phyloP scores from a whole-genome alignment of 1,284 basidiomycete genomes.

The Cryptococcus sp. region DNA sequence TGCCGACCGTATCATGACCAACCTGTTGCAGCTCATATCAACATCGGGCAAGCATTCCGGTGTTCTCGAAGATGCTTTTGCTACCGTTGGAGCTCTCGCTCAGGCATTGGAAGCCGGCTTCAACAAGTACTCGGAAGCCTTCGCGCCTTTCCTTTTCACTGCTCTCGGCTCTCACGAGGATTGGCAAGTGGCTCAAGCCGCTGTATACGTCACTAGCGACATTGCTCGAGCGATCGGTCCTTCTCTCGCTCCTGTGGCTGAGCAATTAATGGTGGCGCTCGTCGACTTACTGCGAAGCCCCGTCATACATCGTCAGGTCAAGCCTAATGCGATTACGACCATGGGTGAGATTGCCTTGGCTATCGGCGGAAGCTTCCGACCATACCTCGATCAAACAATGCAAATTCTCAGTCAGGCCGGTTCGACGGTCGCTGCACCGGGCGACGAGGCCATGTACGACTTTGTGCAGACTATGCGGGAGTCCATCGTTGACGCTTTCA shows the following conservation, averaged over 20 bases:
- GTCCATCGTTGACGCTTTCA: constrained; percentile 95
- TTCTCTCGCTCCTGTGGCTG: constrained; percentile 76
- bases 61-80: constrained; percentile 95
- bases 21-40: constrained; percentile 81
- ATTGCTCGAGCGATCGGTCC: constrained; percentile 90
- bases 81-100: constrained; percentile 84
- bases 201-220: constrained; percentile 93
- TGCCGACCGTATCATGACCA: constrained; percentile 93
- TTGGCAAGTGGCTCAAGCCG: constrained; percentile 91
- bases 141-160: constrained; percentile 84
- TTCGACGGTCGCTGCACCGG: constrained; percentile 74
- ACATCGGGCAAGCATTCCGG: constrained; percentile 89
- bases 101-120: constrained; percentile 81
- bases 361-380: constrained; percentile 81
- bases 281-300: constrained; percentile 91
- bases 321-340: constrained; percentile 91
- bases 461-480: constrained; percentile 90
- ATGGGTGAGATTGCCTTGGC: constrained; percentile 98
- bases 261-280: constrained; percentile 85
- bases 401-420: constrained; percentile 88
- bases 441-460: constrained; percentile 59
- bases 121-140: constrained; percentile 83
- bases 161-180: constrained; percentile 94
- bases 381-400: constrained; percentile 89
- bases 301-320: constrained; percentile 88